These are phyloP conservation scores for Excoecaria cochinchinensis DNA, from an alignment of 345 rosid species.

Conservation along the genomic window DNA sequence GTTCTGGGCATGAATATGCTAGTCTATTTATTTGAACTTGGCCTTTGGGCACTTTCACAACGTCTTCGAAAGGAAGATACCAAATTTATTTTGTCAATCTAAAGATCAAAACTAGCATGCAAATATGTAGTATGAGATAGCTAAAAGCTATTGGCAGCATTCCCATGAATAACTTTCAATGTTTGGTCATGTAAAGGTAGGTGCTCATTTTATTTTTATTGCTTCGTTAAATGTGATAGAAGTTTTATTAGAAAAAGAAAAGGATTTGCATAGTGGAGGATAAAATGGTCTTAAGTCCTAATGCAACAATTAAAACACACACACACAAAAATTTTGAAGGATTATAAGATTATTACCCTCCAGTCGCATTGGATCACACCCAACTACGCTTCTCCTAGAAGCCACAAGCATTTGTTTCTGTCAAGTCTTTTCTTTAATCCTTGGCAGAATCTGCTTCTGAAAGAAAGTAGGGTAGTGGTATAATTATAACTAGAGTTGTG, in stretches of 20 bases:
- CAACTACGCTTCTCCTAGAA: not conserved
- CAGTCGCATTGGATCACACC: not conserved
- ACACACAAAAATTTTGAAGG: not conserved
- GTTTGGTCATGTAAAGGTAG: not conserved
- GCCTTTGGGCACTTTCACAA: not conserved
- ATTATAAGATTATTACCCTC: not conserved
- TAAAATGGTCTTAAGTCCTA: not conserved
- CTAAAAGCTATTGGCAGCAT: not conserved
- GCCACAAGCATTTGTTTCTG: not conserved
- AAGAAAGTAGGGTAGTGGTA: not conserved
- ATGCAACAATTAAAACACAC: not conserved
- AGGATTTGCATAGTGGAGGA: not conserved
- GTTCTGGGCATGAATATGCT: not conserved
- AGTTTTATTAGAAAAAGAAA: not conserved
- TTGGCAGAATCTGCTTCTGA: not conserved
- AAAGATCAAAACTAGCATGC: not conserved
- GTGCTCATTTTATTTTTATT: not conserved
- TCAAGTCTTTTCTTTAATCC: not conserved
- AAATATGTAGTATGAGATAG: not conserved
- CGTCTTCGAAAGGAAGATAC: not conserved
- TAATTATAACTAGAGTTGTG: not conserved
- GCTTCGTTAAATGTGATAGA: not conserved
- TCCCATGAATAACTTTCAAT: not conserved
- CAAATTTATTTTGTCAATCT: constrained; percentile 6
- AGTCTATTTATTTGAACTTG: not conserved